Conservation (phyloP, 768 basidiomycete genomes). For the Galerina sulciceps region DNA sequence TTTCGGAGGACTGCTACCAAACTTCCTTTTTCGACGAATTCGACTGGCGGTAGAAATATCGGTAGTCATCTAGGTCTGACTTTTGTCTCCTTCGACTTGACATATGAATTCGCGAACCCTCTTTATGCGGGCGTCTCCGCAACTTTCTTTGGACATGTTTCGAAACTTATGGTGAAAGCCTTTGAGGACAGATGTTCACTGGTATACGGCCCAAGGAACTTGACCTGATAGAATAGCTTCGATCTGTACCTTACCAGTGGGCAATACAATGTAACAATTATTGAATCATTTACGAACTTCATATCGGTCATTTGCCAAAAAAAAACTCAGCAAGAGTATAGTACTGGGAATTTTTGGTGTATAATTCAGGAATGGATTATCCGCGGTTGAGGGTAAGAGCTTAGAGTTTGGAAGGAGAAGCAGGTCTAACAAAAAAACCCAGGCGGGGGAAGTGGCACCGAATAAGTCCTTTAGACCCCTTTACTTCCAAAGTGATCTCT, state of each 20-base stretch:
- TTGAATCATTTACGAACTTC: too few relatives aligned
- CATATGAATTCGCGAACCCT: conserved; percentile 87
- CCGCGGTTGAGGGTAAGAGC: background rate
- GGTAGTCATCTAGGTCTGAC: conserved; percentile 53
- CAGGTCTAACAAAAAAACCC: conserved; percentile 34
- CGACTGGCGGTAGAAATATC: conserved; percentile 3
- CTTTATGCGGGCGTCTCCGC: conserved; percentile 83
- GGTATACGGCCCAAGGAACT: conserved; percentile 63
- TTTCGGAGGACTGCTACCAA: conserved; percentile 15
- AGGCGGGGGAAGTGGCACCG: conserved; percentile 60
- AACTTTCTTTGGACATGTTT: conserved; percentile 86
- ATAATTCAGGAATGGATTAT: background rate
- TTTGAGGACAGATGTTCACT: conserved; percentile 85
- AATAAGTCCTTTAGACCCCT: conserved; percentile 40
- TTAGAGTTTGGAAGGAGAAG: conserved; percentile 16
- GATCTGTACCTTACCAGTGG: background rate
- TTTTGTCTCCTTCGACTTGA: conserved; percentile 81
- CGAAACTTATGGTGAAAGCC: conserved; percentile 87
- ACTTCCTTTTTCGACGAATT: background rate
- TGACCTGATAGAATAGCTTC: background rate
- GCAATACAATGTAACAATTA: background rate
- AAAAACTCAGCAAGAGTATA: too few relatives aligned
- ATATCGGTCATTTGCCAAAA: too few relatives aligned
- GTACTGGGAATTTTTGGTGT: too few relatives aligned
- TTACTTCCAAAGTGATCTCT: conserved; percentile 53